These are phyloP conservation scores for Fusarium penzigii DNA, from an alignment of 2,329 filamentous ascomycete species.

Conservation along the genomic window DNA sequence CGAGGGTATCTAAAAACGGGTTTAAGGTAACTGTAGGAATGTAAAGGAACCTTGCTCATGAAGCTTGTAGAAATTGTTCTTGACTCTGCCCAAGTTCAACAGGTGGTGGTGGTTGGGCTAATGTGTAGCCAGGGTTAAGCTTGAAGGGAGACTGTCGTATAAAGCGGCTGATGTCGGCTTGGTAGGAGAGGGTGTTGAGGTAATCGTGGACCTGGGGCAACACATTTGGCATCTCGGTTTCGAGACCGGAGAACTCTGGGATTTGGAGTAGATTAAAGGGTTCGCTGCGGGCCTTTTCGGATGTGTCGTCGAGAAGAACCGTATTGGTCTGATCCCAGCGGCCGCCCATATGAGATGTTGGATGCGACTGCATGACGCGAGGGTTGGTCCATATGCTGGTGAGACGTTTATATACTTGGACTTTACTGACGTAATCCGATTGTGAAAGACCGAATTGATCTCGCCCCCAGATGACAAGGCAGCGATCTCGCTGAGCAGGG, in stretches of 20 bases:
- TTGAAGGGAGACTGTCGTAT: conserved; percentile 55
- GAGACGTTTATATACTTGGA: conserved; percentile 90
- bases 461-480: conserved; percentile 76
- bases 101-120: conserved; percentile 1
- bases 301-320: conserved; percentile 83
- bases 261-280: conserved; percentile 81
- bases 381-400: conserved; percentile 67
- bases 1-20: too few relatives aligned
- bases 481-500: conserved; percentile 48
- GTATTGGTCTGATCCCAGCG: conserved; percentile 84
- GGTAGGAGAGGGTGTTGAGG: conserved; percentile 54
- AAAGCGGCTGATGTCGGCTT: conserved; percentile 63
- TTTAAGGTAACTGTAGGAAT: too few relatives aligned
- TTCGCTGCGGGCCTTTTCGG: conserved; percentile 77
- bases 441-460: conserved; percentile 70
- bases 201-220: conserved; percentile 64
- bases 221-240: conserved; percentile 43
- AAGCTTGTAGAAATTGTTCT: too few relatives aligned
- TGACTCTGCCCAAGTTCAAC: too few relatives aligned
- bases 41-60: too few relatives aligned
- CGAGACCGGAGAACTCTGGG: conserved; percentile 68
- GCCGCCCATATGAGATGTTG: conserved; percentile 37
- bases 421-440: conserved; percentile 66
- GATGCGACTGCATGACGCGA: conserved; percentile 45
- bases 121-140: conserved; percentile 32